Percentiles rank a stretch among this genome's conserved stretches.
Conservation (phyloP, 805 yeast genomes). For the Ogataea pignaliae region DNA sequence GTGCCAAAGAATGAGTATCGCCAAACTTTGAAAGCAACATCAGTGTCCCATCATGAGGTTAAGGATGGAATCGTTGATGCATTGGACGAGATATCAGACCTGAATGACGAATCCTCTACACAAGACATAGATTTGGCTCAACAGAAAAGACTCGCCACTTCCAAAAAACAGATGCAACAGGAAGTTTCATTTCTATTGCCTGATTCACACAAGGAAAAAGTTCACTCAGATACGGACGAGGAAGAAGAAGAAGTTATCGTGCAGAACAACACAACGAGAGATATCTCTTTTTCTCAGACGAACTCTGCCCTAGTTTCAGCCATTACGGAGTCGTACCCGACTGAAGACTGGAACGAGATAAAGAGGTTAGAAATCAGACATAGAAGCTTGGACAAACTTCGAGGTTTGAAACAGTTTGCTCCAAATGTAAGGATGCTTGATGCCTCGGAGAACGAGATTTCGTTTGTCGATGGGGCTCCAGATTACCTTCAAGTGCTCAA, state of each 20-base stretch:
- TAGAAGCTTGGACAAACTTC: slow-evolving; percentile 35
- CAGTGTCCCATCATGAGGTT: neutral
- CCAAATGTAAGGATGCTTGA: slow-evolving; percentile 39
- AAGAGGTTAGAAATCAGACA: slow-evolving; percentile 33
- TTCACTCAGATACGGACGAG: neutral
- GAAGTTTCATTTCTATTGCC: slow-evolving; percentile 23
- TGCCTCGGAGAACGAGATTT: slow-evolving; percentile 38
- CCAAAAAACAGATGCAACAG: slow-evolving; percentile 1
- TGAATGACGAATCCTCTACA: slow-evolving; percentile 4
- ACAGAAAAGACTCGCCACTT: too few species aligned
- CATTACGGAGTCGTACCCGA: slow-evolving; percentile 39
- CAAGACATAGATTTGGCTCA: neutral
- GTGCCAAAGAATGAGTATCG: slow-evolving; percentile 19
- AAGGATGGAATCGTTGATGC: slow-evolving; percentile 12
- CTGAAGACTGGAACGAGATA: slow-evolving; percentile 40
- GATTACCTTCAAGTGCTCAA: slow-evolving; percentile 32
- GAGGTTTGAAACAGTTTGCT: slow-evolving; percentile 39
- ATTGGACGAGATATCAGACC: slow-evolving; percentile 20
- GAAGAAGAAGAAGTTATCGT: neutral
- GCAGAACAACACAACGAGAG: slow-evolving; percentile 10
- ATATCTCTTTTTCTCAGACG: slow-evolving; percentile 46
- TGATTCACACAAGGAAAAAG: neutral
- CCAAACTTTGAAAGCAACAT: neutral
- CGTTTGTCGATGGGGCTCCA: slow-evolving; percentile 45
- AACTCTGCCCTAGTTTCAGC: slow-evolving; percentile 40